Evolutionary conservation across 148 eudicot genomes (phyloP).

Genomic region (Polygonum aviculare): DNA sequence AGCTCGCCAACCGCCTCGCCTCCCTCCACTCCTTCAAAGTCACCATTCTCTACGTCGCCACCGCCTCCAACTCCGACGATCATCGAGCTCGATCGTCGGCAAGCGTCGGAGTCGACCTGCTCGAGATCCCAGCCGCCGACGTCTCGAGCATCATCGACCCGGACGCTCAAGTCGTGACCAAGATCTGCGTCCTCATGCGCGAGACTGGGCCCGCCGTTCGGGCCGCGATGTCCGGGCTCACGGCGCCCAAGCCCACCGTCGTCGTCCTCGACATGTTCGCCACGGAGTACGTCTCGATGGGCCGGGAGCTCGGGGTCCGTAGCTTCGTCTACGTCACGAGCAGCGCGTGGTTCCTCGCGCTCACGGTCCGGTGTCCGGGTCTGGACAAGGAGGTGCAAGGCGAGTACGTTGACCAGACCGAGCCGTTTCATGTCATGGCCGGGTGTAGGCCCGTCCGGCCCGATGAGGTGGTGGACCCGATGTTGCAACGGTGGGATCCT

Average conservation of each 20-base stretch:
- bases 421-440: conserved; percentile 15
- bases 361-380: conserved; percentile 9
- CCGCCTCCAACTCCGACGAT: background rate
- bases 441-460: conserved; percentile 34
- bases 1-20: conserved; percentile 16
- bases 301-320: conserved; percentile 12
- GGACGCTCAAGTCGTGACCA: conserved; percentile 20
- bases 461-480: conserved; percentile 36
- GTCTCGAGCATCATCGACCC: conserved; percentile 23
- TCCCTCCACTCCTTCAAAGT: background rate
- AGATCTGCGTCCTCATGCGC: conserved; percentile 26
- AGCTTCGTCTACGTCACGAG: conserved; percentile 15
- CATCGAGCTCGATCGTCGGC: background rate
- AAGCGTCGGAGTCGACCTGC: background rate
- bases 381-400: conserved; percentile 17
- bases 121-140: conserved; percentile 31
- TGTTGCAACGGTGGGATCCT: conserved; percentile 22
- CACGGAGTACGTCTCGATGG: conserved; percentile 21
- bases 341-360: conserved; percentile 24
- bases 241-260: conserved; percentile 11
- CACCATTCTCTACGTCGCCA: conserved; percentile 12
- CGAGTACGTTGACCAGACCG: conserved; percentile 17
- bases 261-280: conserved; percentile 19
- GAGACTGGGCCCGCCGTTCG: conserved; percentile 22
- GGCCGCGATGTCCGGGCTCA: conserved; percentile 16